Evolutionary conservation across 345 rosid genomes (phyloP).

Genomic region (Turritis glabra): DNA sequence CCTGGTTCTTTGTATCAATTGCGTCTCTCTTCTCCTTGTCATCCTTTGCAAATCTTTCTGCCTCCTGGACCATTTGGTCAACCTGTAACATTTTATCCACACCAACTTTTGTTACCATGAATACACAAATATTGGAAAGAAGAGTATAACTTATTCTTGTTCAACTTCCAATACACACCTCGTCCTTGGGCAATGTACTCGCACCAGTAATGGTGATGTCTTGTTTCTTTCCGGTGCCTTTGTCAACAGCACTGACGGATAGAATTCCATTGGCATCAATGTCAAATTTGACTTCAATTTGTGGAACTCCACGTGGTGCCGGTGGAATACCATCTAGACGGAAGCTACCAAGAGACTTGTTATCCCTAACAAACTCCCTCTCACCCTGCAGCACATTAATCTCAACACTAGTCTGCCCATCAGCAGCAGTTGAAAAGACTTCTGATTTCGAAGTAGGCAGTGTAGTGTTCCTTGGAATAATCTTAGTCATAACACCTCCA

Average conservation of each 20-base stretch:
- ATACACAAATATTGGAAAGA: too few species aligned
- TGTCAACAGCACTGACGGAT: conserved; percentile 83
- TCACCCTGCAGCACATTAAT: conserved; percentile 97
- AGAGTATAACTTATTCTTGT: too few species aligned
- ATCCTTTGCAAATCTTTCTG: conserved; percentile 81
- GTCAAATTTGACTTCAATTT: conserved; percentile 89
- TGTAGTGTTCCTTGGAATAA: conserved; percentile 91
- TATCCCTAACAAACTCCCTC: conserved; percentile 94
- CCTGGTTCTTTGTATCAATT: conserved; percentile 97
- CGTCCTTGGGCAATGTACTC: conserved; percentile 90
- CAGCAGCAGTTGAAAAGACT: conserved; percentile 98
- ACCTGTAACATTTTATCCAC: conserved; percentile 51
- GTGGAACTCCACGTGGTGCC: conserved; percentile 94
- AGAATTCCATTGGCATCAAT: conserved; percentile 96
- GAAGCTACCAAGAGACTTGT: conserved; percentile 87
- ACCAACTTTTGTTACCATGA: conserved; percentile 2
- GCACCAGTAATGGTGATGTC: conserved; percentile 96
- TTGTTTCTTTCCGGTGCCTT: conserved; percentile 93
- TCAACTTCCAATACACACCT: too few species aligned
- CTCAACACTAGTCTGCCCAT: conserved; percentile 98
- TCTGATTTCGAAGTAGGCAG: conserved; percentile 97
- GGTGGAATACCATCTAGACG: conserved; percentile 80
- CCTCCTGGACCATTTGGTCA: conserved; percentile 84
- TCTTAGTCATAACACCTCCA: conserved; percentile 98
- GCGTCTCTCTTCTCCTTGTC: conserved; percentile 97